Evolutionary conservation across 148 eudicot genomes (phyloP).

Genomic region (Pouteria glomerata): DNA sequence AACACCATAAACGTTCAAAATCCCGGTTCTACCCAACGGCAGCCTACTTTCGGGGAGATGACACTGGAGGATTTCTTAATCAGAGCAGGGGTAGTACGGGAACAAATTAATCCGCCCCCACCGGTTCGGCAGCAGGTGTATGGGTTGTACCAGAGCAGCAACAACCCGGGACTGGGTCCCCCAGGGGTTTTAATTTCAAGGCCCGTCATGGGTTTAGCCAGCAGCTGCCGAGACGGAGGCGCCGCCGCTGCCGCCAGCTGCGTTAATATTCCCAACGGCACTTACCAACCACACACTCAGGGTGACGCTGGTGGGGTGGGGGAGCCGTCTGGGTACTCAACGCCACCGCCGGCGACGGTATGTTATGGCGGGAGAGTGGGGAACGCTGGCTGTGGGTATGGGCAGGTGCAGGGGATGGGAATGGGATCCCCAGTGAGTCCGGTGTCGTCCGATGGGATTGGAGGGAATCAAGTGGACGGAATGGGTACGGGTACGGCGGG

Average conservation of each 20-base stretch:
- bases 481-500: slow-evolving; percentile 52
- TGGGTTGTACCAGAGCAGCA: slow-evolving; percentile 31
- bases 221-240: too few species aligned
- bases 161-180: slow-evolving; percentile 25
- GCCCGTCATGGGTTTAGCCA: slow-evolving; percentile 28
- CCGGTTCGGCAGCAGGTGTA: slow-evolving; percentile 33
- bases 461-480: slow-evolving; percentile 45
- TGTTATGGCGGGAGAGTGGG: slow-evolving; percentile 42
- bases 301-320: slow-evolving; percentile 25
- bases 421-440: slow-evolving; percentile 70
- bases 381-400: slow-evolving; percentile 35
- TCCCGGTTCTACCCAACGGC: slow-evolving; percentile 38
- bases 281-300: slow-evolving; percentile 35
- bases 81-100: slow-evolving; percentile 81
- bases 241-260: not conserved
- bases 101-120: slow-evolving; percentile 24
- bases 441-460: slow-evolving; percentile 53
- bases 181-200: slow-evolving; percentile 22
- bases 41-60: slow-evolving; percentile 86
- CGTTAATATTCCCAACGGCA: slow-evolving; percentile 6
- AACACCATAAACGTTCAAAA: slow-evolving; percentile 11
- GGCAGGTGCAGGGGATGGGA: slow-evolving; percentile 30
- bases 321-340: slow-evolving; percentile 31
- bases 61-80: slow-evolving; percentile 80
- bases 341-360: slow-evolving; percentile 26